phyloP scores from a whole-genome alignment of 768 basidiomycete genomes.

The Lenzites betulinus region DNA sequence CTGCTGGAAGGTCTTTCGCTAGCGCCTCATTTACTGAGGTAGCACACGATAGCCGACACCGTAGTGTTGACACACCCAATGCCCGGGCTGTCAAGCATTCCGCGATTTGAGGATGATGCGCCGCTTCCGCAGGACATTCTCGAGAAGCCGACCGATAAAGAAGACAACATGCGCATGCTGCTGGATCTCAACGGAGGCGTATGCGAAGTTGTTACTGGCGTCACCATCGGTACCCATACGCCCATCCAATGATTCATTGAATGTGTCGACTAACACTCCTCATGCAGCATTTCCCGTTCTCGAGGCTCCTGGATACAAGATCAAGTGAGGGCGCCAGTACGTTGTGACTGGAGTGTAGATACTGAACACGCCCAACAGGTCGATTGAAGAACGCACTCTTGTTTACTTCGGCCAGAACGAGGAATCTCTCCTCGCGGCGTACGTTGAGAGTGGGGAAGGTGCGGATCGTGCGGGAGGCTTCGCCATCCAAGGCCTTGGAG shows the following conservation, averaged over 20 bases:
- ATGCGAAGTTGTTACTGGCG: slow-evolving; percentile 93
- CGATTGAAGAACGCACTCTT: slow-evolving; percentile 79
- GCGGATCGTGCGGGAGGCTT: slow-evolving; percentile 91
- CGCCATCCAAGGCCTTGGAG: slow-evolving; percentile 88
- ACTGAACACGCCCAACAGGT: slow-evolving; percentile 43
- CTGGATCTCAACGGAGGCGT: slow-evolving; percentile 81
- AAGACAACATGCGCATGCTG: slow-evolving; percentile 86
- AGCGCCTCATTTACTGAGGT: not conserved
- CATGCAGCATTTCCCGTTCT: slow-evolving; percentile 74
- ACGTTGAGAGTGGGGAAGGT: slow-evolving; percentile 85
- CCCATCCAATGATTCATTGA: not conserved
- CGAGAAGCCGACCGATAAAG: slow-evolving; percentile 83
- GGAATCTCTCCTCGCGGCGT: slow-evolving; percentile 63
- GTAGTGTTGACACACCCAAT: slow-evolving; percentile 84
- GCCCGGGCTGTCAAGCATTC: slow-evolving; percentile 56
- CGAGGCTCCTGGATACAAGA: slow-evolving; percentile 72
- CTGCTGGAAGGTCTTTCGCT: not conserved
- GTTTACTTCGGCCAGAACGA: slow-evolving; percentile 77
- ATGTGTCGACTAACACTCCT: not conserved
- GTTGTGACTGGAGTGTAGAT: not conserved
- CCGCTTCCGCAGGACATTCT: slow-evolving; percentile 68
- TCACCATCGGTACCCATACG: slow-evolving; percentile 62
- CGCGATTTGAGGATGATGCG: slow-evolving; percentile 53
- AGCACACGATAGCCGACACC: slow-evolving; percentile 72
- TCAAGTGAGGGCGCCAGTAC: slow-evolving; percentile 48